These are phyloP conservation scores for Pleurotus giganteus DNA, from an alignment of 768 basidiomycete genomes.

Conservation along the genomic window DNA sequence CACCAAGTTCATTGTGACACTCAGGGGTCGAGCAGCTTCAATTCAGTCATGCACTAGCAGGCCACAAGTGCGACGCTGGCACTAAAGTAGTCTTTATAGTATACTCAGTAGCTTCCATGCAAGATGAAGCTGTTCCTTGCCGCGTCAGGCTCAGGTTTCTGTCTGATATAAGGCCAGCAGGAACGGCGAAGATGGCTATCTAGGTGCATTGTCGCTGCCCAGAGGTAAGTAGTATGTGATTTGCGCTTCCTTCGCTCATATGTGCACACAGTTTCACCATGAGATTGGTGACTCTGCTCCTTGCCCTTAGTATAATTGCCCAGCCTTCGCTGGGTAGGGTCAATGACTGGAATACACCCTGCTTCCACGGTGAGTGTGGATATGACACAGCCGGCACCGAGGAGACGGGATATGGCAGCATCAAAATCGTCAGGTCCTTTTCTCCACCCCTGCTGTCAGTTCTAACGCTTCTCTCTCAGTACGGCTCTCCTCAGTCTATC, in stretches of 20 bases:
- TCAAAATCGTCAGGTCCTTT: neutral
- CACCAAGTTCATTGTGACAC: neutral
- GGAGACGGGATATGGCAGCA: slow-evolving; percentile 6
- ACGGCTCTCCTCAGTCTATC: slow-evolving; percentile 2
- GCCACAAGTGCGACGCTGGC: too few species aligned
- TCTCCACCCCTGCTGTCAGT: neutral
- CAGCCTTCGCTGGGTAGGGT: neutral
- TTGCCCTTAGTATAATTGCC: neutral
- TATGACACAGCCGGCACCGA: slow-evolving; percentile 14
- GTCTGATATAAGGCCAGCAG: too few species aligned
- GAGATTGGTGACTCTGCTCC: neutral
- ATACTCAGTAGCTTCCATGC: neutral
- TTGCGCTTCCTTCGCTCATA: neutral
- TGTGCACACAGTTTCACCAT: neutral
- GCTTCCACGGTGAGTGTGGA: slow-evolving; percentile 20
- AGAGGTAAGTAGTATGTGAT: neutral
- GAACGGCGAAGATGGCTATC: too few species aligned
- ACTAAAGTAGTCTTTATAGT: neutral
- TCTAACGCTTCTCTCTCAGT: neutral
- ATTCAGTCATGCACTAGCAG: too few species aligned
- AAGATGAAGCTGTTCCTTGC: neutral
- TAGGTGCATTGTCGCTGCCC: too few species aligned
- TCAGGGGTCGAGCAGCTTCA: neutral
- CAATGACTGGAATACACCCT: slow-evolving; percentile 24
- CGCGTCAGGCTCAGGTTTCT: too few species aligned